Percentiles rank a stretch among this genome's conserved stretches.
phyloP scores from a whole-genome alignment of 495 filamentous ascomycete species.

The Glonium stellatum region DNA sequence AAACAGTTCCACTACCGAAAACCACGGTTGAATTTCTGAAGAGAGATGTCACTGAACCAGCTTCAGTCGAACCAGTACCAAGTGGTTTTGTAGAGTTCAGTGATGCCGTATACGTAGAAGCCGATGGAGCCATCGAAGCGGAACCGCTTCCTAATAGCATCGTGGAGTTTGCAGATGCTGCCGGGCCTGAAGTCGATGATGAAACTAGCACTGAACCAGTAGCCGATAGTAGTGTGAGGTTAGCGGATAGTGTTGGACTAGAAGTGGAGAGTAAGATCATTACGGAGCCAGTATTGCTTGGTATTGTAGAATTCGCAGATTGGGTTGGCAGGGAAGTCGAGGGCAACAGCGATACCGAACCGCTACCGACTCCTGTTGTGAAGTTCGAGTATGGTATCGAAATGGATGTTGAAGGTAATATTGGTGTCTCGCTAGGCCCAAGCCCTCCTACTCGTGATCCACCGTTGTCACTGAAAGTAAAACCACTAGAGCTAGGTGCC shows the following conservation, averaged over 20 bases:
- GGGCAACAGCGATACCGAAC: neutral
- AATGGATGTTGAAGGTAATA: too few relatives aligned
- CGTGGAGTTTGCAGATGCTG: conserved; percentile 5
- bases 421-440: too few relatives aligned
- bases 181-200: neutral
- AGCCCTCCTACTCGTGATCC: too few relatives aligned
- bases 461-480: neutral
- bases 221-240: neutral
- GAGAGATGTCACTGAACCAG: neutral
- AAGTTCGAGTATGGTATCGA: neutral
- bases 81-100: neutral
- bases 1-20: neutral
- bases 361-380: neutral
- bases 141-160: neutral
- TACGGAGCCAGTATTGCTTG: neutral
- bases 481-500: neutral
- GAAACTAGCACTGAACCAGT: neutral
- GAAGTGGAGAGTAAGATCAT: neutral
- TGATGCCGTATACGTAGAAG: neutral
- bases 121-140: neutral
- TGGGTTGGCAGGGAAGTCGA: neutral
- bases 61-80: neutral
- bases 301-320: conserved; percentile 3
- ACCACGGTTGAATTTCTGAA: neutral
- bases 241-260: neutral